A percentile compares a stretch with the other conserved stretches of the same genome.
These are phyloP conservation scores for Annulohypoxylon nitens DNA, from an alignment of 495 filamentous ascomycete species.

Conservation along the genomic window DNA sequence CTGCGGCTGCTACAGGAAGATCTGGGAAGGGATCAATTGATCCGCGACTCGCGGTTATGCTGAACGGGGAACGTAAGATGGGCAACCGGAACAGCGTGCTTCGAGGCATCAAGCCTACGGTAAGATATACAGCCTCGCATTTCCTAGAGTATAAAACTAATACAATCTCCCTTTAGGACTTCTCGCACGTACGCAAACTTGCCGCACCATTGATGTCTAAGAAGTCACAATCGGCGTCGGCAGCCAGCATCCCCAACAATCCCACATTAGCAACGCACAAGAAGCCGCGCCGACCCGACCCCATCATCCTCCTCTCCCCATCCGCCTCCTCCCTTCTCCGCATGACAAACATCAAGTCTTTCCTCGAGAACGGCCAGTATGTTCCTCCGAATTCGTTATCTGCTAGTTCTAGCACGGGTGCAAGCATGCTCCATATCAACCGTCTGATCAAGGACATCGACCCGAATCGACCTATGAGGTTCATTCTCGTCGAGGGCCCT, in stretches of 20 bases:
- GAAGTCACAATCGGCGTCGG: constrained; percentile 56
- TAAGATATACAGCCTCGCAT: constrained; percentile 59
- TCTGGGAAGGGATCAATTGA: constrained; percentile 76
- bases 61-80: constrained; percentile 88
- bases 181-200: constrained; percentile 91
- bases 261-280: constrained; percentile 61
- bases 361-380: constrained; percentile 89
- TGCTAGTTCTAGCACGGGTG: constrained; percentile 65
- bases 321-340: constrained; percentile 97
- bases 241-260: constrained; percentile 54
- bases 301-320: constrained; percentile 98
- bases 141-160: background rate
- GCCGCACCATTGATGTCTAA: constrained; percentile 83
- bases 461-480: constrained; percentile 79
- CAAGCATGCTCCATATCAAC: constrained; percentile 85
- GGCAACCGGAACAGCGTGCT: constrained; percentile 92
- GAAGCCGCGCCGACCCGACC: constrained; percentile 77
- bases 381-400: constrained; percentile 77
- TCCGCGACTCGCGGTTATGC: constrained; percentile 86
- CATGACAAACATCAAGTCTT: constrained; percentile 96
- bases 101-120: constrained; percentile 89
- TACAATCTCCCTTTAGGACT: constrained; percentile 74
- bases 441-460: constrained; percentile 83
- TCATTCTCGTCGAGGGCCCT: constrained; percentile 92
- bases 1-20: constrained; percentile 59